Conservation (phyloP, 2,329 filamentous ascomycete genomes). For the Aspergillus versicolor region DNA sequence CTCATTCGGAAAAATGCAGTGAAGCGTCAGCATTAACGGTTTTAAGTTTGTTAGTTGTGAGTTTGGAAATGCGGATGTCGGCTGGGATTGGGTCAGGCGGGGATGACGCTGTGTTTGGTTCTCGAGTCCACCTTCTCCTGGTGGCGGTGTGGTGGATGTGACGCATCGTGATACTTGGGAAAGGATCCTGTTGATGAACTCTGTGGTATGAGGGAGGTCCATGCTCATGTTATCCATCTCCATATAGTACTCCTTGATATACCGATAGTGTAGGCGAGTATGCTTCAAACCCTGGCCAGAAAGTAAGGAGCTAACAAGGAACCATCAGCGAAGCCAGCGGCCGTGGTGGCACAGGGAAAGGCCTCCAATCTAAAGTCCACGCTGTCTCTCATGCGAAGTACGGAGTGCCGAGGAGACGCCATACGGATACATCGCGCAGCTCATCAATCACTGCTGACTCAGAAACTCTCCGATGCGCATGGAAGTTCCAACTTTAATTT, state of each 20-base stretch:
- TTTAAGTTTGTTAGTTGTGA: slow-evolving; percentile 36
- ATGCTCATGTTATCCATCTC: not conserved
- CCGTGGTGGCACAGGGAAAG: too few species aligned
- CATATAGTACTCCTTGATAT: not conserved
- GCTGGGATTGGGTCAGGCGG: not conserved
- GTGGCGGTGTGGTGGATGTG: not conserved
- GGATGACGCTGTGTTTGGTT: not conserved
- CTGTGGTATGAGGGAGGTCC: not conserved
- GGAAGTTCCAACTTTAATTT: slow-evolving; percentile 11
- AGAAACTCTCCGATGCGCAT: slow-evolving; percentile 15
- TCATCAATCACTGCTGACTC: slow-evolving; percentile 3
- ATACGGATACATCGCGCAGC: not conserved
- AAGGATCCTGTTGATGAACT: slow-evolving; percentile 4
- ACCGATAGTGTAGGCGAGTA: not conserved
- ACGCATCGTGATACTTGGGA: not conserved
- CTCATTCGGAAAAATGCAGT: slow-evolving; percentile 78
- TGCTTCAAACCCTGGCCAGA: too few species aligned
- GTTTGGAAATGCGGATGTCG: slow-evolving; percentile 26
- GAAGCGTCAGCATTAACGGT: slow-evolving; percentile 71
- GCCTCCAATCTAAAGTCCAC: too few species aligned
- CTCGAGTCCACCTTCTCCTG: not conserved
- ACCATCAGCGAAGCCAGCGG: not conserved
- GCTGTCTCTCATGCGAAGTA: too few species aligned
- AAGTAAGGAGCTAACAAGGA: not conserved
- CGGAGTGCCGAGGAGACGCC: too few species aligned